phyloP scores from a whole-genome alignment of 176 grass and related monocot species.

The Musa schizocarpa region DNA sequence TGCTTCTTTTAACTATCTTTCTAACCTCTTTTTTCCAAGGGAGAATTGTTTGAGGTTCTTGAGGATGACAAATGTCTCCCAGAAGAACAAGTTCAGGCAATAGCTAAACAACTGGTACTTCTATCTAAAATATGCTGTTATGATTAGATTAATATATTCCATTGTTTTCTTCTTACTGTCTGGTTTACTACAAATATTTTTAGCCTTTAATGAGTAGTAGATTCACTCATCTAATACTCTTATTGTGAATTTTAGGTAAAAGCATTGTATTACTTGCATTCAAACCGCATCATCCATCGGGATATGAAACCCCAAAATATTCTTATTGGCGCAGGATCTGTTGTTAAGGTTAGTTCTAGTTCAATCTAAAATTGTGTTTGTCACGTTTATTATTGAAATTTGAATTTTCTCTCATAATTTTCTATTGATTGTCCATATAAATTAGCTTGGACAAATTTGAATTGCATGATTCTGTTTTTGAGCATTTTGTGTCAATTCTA shows the following conservation, averaged over 20 bases:
- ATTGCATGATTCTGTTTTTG: no score
- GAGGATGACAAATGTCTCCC: conserved; percentile 95
- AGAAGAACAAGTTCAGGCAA: conserved; percentile 95
- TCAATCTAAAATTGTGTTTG: neutral
- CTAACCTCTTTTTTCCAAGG: conserved; percentile 33
- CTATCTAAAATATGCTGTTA: neutral
- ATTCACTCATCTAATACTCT: neutral
- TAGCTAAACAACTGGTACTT: conserved; percentile 89
- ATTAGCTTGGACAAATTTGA: no score
- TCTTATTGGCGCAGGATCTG: conserved; percentile 81
- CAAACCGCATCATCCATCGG: conserved; percentile 85
- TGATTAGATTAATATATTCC: neutral
- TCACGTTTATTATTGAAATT: neutral
- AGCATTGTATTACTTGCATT: conserved; percentile 87
- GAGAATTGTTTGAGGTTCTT: conserved; percentile 94
- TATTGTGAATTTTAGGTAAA: conserved; percentile 47
- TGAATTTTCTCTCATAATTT: neutral
- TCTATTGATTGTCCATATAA: no score
- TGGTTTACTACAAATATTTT: neutral
- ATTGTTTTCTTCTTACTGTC: neutral
- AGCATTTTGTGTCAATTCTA: no score
- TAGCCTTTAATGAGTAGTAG: neutral
- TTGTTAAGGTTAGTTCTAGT: conserved; percentile 65
- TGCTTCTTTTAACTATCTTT: neutral
- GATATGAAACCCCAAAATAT: conserved; percentile 99